Evolutionary conservation across 73 alveolate genomes (phyloP), one percentile per base, ranked within the genome.

Genomic region (Paramecium pentaurelia): DNA sequence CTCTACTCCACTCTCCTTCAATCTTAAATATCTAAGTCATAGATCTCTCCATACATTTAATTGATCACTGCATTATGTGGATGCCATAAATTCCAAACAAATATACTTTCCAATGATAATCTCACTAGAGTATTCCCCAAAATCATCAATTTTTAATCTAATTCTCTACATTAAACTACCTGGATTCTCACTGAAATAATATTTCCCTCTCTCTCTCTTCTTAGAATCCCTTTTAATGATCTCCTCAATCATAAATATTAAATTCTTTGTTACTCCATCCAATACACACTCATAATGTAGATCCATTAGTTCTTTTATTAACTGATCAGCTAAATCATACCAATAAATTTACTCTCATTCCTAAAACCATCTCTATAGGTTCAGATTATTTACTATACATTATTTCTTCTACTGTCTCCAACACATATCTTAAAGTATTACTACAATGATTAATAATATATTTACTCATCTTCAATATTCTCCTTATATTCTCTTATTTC

Each of bases 71-170:
- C 20, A 38, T 75, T 42, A 20, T 34, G 7, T 2, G 32, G 88
- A 38, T 75, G 68, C 68, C 88, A 75, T 75, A 75, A 38, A 38
- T 75, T 75, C 88, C 68, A 75, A 16, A 75, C 88, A 42, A 75
- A 75, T 30, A 75, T 75, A 10, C 88, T 6, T 36, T 75, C 68
- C 38, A 75, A 38, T 22, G 68, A 30, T 36, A 75, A 42, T 42
- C 88, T 75, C 14, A 75, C 30, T 32, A 71, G 32, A 37, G 86
- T 71, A 71, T 71, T 71, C n/a, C 86, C 86, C 6, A 71, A 34
- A 30, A 71, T 3, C 86, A 71, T 71, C n/a, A 71, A 37, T 20
- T 37, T 8, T 34, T 71, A 30, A 75, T 75, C 64, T 30, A n/a
- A 36, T 38, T n/a, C 12, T 30, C 8, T 36, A 30, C 8, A 30